Evolutionary conservation across 139 green algal species (phyloP), one percentile per base, ranked within the genome.

Genomic region (Tetradesmus lagerheimii): DNA sequence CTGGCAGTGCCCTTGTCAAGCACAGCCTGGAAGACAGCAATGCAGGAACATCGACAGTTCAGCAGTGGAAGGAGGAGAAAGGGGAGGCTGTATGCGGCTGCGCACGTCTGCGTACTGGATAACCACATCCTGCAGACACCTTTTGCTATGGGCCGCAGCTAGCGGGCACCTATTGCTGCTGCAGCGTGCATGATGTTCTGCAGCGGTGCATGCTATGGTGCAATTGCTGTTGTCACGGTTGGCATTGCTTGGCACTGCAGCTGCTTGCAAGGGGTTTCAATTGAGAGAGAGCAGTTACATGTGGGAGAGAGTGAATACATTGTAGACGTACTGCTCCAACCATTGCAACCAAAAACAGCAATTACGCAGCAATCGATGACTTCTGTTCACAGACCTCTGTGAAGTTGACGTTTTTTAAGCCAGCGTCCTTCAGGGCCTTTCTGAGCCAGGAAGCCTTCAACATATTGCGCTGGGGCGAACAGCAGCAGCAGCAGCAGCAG

Each of bases 1-100:
- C 83, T 31, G 1, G 94, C 94, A 0, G 94, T 96, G 20, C 93
- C 31, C 18, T 77, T 38, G 80, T 95, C 91, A 27, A 97, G 92
- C 1, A 34, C 38, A 0, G 94, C 86, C 93, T 96, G 89, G 18
- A 89, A 38, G 31, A 0, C 27, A 75, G 53, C 29, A 41, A 18
- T n/a, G n/a, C n/a, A n/a, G 29, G 15, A 77, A 4, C 27, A 53
- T 0, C 0, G 0, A 5, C 62, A 71, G n/a, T 79, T 62, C 78
- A 64, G 57, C 75, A 50, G 38, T 11, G 35, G 12, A 16, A 64
- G 15, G 15, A 64, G 14, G 50, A 20, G 15, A 64, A 64, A 25
- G 15, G 50, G 3, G 23, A 14, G n/a, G 11, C 14, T 34, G 25
- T 35, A 37, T 37, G 66, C n/a, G n/a, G n/a, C n/a, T n/a, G n/a